Percentiles rank a stretch among this genome's conserved stretches.
Conservation (phyloP, 352 stramenopile genomes). For the Nothophytophthora sp. region DNA sequence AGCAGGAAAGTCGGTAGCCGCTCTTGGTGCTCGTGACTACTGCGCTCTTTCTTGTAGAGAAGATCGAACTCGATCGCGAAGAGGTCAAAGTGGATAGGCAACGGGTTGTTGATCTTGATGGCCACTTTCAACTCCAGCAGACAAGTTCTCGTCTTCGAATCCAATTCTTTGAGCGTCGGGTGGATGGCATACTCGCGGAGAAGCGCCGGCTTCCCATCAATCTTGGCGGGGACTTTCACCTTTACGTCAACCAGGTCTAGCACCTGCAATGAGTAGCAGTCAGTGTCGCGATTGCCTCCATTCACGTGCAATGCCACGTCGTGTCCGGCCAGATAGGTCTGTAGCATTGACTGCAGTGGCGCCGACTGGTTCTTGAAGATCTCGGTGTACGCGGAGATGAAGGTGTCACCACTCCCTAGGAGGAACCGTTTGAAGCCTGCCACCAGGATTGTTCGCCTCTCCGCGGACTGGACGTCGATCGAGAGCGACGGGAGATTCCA, state of each 20-base stretch:
- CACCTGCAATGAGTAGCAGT: conserved; percentile 72
- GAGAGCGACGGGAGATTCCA: conserved; percentile 79
- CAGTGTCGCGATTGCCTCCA: conserved; percentile 45
- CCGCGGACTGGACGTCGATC: conserved; percentile 44
- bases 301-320: conserved; percentile 62
- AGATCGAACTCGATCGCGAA: conserved; percentile 71
- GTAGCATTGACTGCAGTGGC: conserved; percentile 68
- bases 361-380: conserved; percentile 61
- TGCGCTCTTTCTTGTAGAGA: conserved; percentile 49
- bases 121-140: conserved; percentile 66
- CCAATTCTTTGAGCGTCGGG: conserved; percentile 69
- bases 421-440: conserved; percentile 75
- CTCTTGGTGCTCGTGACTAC: conserved; percentile 6
- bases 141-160: conserved; percentile 74
- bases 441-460: conserved; percentile 48
- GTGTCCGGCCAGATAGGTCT: conserved; percentile 66
- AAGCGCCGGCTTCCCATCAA: conserved; percentile 71
- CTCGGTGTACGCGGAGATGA: conserved; percentile 78
- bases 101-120: conserved; percentile 79
- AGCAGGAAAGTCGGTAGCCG: conserved; percentile 41
- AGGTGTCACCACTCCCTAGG: conserved; percentile 66
- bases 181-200: conserved; percentile 62
- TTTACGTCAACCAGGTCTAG: conserved; percentile 62
- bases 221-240: conserved; percentile 65
- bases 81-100: conserved; percentile 78